These are phyloP conservation scores for Rubroboletus satanas DNA, from an alignment of 768 basidiomycete species.

Conservation along the genomic window DNA sequence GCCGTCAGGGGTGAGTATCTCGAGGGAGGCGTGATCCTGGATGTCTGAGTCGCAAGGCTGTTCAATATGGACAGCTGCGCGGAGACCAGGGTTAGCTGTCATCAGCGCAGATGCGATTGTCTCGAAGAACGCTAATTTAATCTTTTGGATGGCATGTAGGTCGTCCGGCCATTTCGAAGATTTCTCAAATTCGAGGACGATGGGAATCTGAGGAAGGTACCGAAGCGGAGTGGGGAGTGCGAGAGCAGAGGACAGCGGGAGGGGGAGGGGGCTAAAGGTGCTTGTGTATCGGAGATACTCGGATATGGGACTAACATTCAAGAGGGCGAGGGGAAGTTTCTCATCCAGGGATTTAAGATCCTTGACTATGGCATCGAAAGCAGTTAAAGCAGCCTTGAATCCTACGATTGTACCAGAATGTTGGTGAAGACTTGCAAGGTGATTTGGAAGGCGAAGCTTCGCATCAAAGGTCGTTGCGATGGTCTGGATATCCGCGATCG, in stretches of 20 bases:
- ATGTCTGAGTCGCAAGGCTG: conserved; percentile 51
- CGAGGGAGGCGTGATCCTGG: conserved; percentile 67
- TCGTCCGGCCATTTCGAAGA: conserved; percentile 96
- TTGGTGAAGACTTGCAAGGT: conserved; percentile 40
- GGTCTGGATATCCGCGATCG: conserved; percentile 44
- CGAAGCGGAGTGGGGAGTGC: conserved; percentile 56
- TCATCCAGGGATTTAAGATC: conserved; percentile 69
- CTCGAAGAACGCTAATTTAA: conserved; percentile 91
- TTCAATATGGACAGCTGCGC: conserved; percentile 57
- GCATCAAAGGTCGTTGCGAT: conserved; percentile 60
- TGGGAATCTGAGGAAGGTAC: conserved; percentile 65
- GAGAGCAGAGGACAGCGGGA: conserved; percentile 50
- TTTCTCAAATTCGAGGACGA: conserved; percentile 87
- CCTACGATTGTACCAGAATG: conserved; percentile 42
- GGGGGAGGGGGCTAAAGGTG: conserved; percentile 74
- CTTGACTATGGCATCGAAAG: conserved; percentile 78
- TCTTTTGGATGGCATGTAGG: conserved; percentile 84
- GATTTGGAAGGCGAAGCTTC: conserved; percentile 55
- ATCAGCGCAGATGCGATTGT: conserved; percentile 67
- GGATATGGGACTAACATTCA: conserved; percentile 71
- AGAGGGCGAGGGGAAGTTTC: conserved; percentile 70
- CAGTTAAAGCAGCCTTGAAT: conserved; percentile 68
- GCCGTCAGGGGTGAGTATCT: conserved; percentile 75
- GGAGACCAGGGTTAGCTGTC: conserved; percentile 46
- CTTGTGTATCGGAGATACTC: conserved; percentile 79